These are phyloP conservation scores for Stagonosporopsis cucurbitacearum DNA, from an alignment of 2,329 filamentous ascomycete species.

Conservation along the genomic window DNA sequence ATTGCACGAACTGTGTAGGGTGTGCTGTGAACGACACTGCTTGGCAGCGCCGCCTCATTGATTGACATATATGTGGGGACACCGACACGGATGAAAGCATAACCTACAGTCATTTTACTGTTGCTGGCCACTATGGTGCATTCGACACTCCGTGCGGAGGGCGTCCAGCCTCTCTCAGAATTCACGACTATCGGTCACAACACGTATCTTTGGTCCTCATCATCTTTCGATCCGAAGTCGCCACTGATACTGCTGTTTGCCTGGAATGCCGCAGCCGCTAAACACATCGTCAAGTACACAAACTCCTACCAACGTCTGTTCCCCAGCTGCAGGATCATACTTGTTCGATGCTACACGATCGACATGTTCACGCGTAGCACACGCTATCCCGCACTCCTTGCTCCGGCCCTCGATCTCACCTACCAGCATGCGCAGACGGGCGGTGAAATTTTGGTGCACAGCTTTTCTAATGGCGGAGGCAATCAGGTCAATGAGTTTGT, in stretches of 20 bases:
- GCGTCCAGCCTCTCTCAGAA: constrained; percentile 34
- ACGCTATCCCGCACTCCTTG: constrained; percentile 25
- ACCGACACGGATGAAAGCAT: neutral
- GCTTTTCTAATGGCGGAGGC: constrained; percentile 47
- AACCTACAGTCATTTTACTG: neutral
- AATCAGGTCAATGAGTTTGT: constrained; percentile 44
- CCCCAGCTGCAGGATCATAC: constrained; percentile 39
- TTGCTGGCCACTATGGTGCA: constrained; percentile 14
- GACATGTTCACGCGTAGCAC: constrained; percentile 40
- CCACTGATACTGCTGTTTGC: constrained; percentile 43
- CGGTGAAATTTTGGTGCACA: constrained; percentile 42
- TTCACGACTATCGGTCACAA: constrained; percentile 45
- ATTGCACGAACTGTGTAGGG: too few relatives aligned
- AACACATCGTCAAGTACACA: constrained; percentile 49
- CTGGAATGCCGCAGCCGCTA: constrained; percentile 46
- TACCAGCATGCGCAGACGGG: constrained; percentile 29
- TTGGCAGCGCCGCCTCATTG: neutral
- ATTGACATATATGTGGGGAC: neutral
- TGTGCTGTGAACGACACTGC: neutral
- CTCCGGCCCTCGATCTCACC: constrained; percentile 38
- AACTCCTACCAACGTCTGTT: constrained; percentile 40
- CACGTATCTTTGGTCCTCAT: constrained; percentile 39
- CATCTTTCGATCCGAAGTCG: constrained; percentile 6
- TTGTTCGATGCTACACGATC: constrained; percentile 36
- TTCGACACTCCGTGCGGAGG: constrained; percentile 7